These are phyloP conservation scores for Micractinium conductrix DNA, from an alignment of 139 green algal species.

Conservation along the genomic window DNA sequence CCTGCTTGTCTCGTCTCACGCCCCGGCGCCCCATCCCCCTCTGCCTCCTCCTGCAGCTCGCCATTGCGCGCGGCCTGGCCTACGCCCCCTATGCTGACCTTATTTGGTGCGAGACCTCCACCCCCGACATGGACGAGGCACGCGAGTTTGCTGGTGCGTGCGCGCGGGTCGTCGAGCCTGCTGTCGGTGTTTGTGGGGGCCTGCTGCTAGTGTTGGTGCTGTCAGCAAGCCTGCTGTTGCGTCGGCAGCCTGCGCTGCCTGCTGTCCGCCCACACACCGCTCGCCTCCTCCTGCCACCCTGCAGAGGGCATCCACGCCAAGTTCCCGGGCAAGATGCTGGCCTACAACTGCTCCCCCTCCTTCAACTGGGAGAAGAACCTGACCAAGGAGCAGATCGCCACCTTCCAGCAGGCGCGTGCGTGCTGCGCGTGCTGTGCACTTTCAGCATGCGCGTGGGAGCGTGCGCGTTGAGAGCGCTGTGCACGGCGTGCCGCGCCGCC, in stretches of 20 bases:
- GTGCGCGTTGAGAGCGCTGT: no score
- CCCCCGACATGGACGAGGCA: conserved; percentile 81
- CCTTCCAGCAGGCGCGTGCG: conserved; percentile 89
- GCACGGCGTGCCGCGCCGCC: no score
- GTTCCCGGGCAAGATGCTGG: conserved; percentile 88
- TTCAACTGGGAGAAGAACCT: conserved; percentile 95
- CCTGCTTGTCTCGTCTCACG: no score
- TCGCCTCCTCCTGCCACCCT: conserved; percentile 30
- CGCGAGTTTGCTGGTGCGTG: conserved; percentile 57
- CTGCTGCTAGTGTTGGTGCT: neutral
- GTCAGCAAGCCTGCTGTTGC: neutral
- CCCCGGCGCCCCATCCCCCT: neutral
- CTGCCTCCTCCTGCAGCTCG: conserved; percentile 31
- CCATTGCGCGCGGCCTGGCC: conserved; percentile 84
- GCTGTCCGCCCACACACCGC: neutral
- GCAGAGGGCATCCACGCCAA: conserved; percentile 81
- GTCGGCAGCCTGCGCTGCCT: neutral
- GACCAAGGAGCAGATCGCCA: conserved; percentile 72
- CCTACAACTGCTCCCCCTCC: conserved; percentile 93
- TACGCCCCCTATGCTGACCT: conserved; percentile 91
- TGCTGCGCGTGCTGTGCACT: no score
- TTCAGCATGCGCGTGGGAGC: no score
- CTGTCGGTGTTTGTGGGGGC: neutral
- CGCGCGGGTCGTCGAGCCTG: neutral
- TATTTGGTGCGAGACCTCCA: conserved; percentile 91